These are phyloP conservation scores for Dictyostelium purpureum DNA, from an alignment of 78 protist species.

Conservation along the genomic window DNA sequence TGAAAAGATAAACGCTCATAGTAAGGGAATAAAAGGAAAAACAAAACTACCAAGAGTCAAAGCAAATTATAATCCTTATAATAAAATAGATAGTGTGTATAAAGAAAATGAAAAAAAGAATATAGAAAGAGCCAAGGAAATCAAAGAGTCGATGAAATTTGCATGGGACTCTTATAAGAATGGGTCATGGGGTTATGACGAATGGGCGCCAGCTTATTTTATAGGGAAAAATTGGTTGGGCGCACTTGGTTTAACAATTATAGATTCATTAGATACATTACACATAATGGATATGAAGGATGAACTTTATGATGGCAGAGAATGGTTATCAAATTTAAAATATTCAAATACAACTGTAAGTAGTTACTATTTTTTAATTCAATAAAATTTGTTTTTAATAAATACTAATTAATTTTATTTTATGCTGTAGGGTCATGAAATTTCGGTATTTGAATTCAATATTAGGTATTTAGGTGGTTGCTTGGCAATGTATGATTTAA, in stretches of 20 bases:
- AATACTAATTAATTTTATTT: background rate
- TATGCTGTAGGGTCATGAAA: background rate
- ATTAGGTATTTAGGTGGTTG: constrained; percentile 92
- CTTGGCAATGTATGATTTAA: constrained; percentile 84
- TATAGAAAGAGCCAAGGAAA: background rate
- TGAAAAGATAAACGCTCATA: too few relatives aligned
- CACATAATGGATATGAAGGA: background rate
- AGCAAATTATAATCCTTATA: background rate
- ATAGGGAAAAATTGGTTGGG: constrained; percentile 57
- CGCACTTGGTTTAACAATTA: constrained; percentile 77
- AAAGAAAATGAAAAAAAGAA: constrained; percentile 3
- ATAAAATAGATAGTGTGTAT: constrained; percentile 15
- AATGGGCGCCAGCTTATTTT: background rate
- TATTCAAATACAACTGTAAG: constrained; percentile 13
- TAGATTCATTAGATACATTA: constrained; percentile 86
- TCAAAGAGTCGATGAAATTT: constrained; percentile 40
- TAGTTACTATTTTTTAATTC: too few relatives aligned
- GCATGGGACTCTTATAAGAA: constrained; percentile 74
- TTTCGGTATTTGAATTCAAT: constrained; percentile 89
- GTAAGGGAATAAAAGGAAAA: too few relatives aligned
- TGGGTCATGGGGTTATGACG: constrained; percentile 1
- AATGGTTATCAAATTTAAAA: background rate
- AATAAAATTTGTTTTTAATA: too few relatives aligned
- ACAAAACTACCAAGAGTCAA: background rate
- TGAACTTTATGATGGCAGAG: background rate